Evolutionary conservation across 306 rosid genomes (phyloP), one percentile per base, ranked within the genome.

Genomic region (Dryas octopetala): DNA sequence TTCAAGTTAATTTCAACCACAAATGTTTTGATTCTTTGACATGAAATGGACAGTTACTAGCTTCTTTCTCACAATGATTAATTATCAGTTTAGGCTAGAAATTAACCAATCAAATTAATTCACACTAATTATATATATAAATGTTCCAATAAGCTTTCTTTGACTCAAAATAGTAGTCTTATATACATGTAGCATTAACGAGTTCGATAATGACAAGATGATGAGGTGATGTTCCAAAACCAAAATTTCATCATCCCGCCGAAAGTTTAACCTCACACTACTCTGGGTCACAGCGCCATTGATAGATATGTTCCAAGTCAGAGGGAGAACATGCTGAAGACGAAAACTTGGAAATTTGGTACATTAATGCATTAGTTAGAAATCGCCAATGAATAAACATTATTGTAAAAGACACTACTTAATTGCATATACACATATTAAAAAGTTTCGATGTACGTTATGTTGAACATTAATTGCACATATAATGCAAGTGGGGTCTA

Each of bases 181-280:
- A 4, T 12, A 44, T 19, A 5, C 6, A 17, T 46, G 38, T 19
- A n/a, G 40, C 38, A 10, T 45, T 46, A 48, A 23, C 23, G 23
- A 23, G 38, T 75, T 26, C 19, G 67, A 78, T 47, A 15, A n/a
- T 16, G 76, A 78, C 71, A 3, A 70, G 5, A 52, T 32, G 14
- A 66, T 19, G 6, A 68, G 8, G 44, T 23, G 66, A 44, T 62
- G 71, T 44, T 71, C 44, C 11, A 52, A 76, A 44, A 44, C 63
- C 53, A 77, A 52, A 49, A 46, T 65, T 41, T 17, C 60, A 55
- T 45, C 52, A 14, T 26, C 14, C 70, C 23, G 70, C 76, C 47
- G 64, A 77, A 77, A 77, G 66, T 66, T 52, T 12, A 10, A 58
- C 23, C 23, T 23, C 23, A 23, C 23, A 23, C 23, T 23, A 23